Evolutionary conservation across 225 moss, liverwort and hornwort genomes (phyloP).

Genomic region (Polytrichum formosum): DNA sequence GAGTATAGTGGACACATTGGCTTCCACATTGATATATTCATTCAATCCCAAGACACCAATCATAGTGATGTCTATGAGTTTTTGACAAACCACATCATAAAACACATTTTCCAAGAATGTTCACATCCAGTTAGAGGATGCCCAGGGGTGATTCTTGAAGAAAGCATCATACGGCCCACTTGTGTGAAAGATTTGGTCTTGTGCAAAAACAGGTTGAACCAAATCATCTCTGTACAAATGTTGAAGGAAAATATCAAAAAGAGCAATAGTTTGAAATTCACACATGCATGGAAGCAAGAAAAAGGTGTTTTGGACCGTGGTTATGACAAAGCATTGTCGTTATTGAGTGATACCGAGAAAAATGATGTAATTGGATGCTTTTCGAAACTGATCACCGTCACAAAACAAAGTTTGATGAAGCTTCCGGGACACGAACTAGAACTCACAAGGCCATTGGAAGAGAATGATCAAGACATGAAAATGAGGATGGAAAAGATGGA

Average conservation of each 20-base stretch:
- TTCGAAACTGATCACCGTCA: too few species aligned
- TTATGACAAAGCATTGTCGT: background rate
- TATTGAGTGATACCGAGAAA: background rate
- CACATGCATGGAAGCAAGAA: background rate
- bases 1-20: constrained; percentile 1
- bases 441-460: too few species aligned
- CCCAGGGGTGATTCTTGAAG: background rate
- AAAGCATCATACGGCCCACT: background rate
- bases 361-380: too few species aligned
- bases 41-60: background rate
- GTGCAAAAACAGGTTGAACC: constrained; percentile 11
- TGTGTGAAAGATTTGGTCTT: background rate
- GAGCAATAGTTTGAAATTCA: background rate
- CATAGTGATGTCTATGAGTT: background rate
- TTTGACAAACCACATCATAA: background rate
- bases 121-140: background rate
- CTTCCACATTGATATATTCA: background rate
- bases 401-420: too few species aligned
- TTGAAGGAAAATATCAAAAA: background rate
- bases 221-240: background rate
- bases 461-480: too few species aligned
- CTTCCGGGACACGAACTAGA: too few species aligned
- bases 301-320: background rate
- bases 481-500: too few species aligned
- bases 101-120: background rate